Evolutionary conservation across 345 rosid genomes (phyloP).

Genomic region (Syzygium aromaticum): DNA sequence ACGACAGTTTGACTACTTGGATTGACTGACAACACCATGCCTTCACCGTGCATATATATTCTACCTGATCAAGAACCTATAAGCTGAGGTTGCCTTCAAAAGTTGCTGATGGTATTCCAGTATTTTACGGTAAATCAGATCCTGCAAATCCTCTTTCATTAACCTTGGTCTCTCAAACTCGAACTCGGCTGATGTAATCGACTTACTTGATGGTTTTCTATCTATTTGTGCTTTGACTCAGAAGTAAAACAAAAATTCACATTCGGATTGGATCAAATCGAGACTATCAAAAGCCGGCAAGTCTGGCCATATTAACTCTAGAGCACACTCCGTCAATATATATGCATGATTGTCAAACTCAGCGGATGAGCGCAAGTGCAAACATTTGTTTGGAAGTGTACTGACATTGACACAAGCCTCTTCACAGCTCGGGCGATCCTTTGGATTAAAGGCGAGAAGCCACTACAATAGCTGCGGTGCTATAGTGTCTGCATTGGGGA

Average conservation of each 20-base stretch:
- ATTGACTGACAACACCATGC: conserved; percentile 9
- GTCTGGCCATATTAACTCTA: not conserved
- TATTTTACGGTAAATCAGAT: conserved; percentile 67
- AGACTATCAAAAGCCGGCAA: not conserved
- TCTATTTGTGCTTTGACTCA: conserved; percentile 69
- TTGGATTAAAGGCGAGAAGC: conserved; percentile 83
- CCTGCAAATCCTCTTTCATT: conserved; percentile 70
- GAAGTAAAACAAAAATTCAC: conserved; percentile 25
- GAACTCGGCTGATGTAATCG: conserved; percentile 73
- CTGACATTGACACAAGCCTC: conserved; percentile 32
- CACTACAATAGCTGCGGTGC: conserved; percentile 52
- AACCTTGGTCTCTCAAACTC: conserved; percentile 79
- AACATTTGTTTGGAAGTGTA: not conserved
- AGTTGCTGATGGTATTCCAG: conserved; percentile 73
- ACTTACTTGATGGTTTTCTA: conserved; percentile 84
- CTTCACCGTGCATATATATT: not conserved
- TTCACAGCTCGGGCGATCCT: conserved; percentile 69
- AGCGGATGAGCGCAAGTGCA: not conserved
- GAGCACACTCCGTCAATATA: not conserved
- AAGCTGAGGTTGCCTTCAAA: not conserved
- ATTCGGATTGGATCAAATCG: not conserved
- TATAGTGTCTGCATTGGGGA: conserved; percentile 32
- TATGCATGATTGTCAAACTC: not conserved
- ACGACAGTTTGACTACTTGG: conserved; percentile 5
- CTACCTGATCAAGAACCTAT: not conserved